Conservation (phyloP, 257 asterid genomes). For the Rhazya stricta region DNA sequence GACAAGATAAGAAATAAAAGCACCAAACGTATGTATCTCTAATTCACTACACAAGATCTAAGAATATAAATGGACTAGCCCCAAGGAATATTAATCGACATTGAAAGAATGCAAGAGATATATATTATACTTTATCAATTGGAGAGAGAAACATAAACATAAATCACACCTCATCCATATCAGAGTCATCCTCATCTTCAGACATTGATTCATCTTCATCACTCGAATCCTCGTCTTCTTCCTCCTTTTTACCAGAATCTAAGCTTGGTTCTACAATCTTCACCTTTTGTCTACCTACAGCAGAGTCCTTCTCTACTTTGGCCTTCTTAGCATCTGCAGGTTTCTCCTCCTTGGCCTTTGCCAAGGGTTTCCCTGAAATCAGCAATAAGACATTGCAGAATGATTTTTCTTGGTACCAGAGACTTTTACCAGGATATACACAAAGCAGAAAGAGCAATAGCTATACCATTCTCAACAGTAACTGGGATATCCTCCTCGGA, state of each 20-base stretch:
- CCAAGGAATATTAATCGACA: no score
- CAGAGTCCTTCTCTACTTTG: constrained; percentile 34
- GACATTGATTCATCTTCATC: constrained; percentile 29
- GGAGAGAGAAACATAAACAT: background rate
- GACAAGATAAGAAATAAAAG: no score
- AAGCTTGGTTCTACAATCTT: constrained; percentile 49
- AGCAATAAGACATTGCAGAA: background rate
- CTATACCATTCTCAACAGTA: constrained; percentile 41
- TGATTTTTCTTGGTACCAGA: background rate
- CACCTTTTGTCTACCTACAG: constrained; percentile 58
- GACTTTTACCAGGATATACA: no score
- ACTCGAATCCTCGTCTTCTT: constrained; percentile 39
- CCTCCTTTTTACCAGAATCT: constrained; percentile 26
- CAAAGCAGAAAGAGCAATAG: background rate
- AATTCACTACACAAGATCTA: no score
- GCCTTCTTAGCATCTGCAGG: constrained; percentile 41
- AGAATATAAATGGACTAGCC: no score
- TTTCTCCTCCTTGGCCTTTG: constrained; percentile 41
- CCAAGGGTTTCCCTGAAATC: constrained; percentile 38
- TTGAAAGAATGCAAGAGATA: no score
- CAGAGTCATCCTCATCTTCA: constrained; percentile 22
- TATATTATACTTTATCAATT: background rate
- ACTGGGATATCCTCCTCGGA: constrained; percentile 51
- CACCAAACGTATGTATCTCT: no score
- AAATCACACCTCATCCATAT: constrained; percentile 19